Base-by-base conservation (phyloP, 208 protist species). In the Leishmania gerbilli region DNA sequence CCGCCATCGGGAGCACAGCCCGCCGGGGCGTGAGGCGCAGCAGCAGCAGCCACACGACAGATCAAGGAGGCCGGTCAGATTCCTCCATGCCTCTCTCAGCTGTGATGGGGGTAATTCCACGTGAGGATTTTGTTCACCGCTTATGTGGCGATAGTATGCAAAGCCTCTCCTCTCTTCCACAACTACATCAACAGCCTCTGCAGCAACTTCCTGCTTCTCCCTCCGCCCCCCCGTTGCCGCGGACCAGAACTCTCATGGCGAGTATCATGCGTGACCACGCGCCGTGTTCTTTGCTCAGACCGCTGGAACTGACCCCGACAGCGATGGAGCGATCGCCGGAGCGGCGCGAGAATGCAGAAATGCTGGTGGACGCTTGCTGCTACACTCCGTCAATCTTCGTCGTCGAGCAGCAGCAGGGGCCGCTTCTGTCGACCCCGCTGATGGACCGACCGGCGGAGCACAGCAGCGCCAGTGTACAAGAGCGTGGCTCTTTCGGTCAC, bases 381-480 rank as follows among this genome's bases (percentile, higher is more conserved):
- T 76, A 51, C 53, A 62, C 72, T 13, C 72, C 49, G 47, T 47
- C 72, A 6, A 51, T 15, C 49, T 31, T 51, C 47, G 31, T 62
- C 17, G 27, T 40, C 21, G 49, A 53, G 40, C 34, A 60, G 40
- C 74, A 21, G 34, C n/a, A 45, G 51, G 51, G 40, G 40, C 40
- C 40, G 56, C 34, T 3, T 11, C 56, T 47, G 2, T 65, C 37
- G 34, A 40, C 72, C 2, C 37, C 72, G 34, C 9, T 17, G 56
- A 51, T 34, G 24, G 55, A 49, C 47, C 56, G n/a, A 40, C 40
- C 27, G 0, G 34, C 24, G 56, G 19, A 79, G 24, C 64, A 72
- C 64, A 79, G 76, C 47, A 42, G 42, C 24, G 45, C 47, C 42
- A 53, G 64, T 68, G 71, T 47, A 51, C 62, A 9, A 11, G 76